Conservation (phyloP, 371 early-diverging fungal genomes). For the Mortierella sp. region DNA sequence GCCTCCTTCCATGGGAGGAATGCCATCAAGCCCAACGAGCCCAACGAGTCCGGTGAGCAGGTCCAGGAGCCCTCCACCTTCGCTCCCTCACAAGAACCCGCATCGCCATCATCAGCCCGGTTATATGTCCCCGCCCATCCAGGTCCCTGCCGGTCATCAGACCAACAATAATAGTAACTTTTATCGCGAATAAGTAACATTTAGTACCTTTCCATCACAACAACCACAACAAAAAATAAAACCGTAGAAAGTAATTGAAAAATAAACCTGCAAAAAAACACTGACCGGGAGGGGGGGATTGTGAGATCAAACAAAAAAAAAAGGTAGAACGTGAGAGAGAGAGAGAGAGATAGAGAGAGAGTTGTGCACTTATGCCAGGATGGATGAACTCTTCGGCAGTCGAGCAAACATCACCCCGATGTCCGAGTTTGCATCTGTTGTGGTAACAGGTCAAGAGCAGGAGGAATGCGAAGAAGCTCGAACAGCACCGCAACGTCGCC, state of each 20-base stretch:
- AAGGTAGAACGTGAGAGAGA: neutral
- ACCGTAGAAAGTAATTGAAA: neutral
- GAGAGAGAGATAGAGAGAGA: constrained; percentile 6
- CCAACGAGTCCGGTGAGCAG: neutral
- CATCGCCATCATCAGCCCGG: constrained; percentile 26
- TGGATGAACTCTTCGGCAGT: constrained; percentile 25
- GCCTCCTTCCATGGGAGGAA: neutral
- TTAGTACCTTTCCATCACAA: neutral
- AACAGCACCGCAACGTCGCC: too few species aligned
- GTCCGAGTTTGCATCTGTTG: too few species aligned
- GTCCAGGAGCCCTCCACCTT: constrained; percentile 37
- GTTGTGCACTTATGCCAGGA: constrained; percentile 12
- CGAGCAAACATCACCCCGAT: constrained; percentile 2
- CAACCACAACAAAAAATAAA: neutral
- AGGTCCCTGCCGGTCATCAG: neutral
- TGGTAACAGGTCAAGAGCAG: too few species aligned
- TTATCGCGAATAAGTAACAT: constrained; percentile 6
- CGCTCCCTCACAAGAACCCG: constrained; percentile 32
- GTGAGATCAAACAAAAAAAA: neutral
- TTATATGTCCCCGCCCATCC: constrained; percentile 27
- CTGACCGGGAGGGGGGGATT: too few species aligned
- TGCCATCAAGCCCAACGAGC: neutral
- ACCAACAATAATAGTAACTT: neutral
- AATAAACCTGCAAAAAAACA: neutral
- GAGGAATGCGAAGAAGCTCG: too few species aligned